A percentile compares a stretch with the other conserved stretches of the same genome.
Evolutionary conservation across 208 protist genomes (phyloP).

Genomic region (Leishmania guyanensis): DNA sequence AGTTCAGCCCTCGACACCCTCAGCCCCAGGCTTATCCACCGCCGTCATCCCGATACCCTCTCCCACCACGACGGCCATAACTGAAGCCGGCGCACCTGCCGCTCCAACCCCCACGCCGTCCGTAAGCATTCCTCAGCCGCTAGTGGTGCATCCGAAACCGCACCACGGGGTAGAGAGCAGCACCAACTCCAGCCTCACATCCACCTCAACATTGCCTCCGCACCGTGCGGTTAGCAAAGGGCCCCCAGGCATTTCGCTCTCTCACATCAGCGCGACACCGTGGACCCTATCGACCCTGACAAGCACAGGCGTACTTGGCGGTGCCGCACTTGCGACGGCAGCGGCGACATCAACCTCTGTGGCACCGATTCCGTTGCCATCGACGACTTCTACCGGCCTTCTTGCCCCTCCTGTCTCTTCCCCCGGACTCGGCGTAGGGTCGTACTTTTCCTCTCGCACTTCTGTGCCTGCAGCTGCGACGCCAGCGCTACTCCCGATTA

Average conservation of each 20-base stretch:
- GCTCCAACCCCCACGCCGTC: neutral
- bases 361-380: neutral
- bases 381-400: neutral
- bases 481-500: neutral
- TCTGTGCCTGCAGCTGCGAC: neutral
- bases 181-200: constrained; percentile 26
- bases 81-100: neutral
- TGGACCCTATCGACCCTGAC: neutral
- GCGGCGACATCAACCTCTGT: neutral
- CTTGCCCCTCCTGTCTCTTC: neutral
- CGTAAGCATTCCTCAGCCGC: neutral
- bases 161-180: constrained; percentile 25
- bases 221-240: constrained; percentile 14
- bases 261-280: neutral
- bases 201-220: constrained; percentile 28
- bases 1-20: constrained; percentile 4
- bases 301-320: neutral
- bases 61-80: neutral
- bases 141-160: constrained; percentile 2
- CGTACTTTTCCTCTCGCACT: constrained; percentile 22
- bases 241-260: neutral
- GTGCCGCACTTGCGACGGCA: neutral
- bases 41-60: constrained; percentile 1
- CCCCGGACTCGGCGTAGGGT: constrained; percentile 8
- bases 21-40: neutral